phyloP scores from a whole-genome alignment of 2,329 filamentous ascomycete genomes.

The Lecanicillium sp. region DNA sequence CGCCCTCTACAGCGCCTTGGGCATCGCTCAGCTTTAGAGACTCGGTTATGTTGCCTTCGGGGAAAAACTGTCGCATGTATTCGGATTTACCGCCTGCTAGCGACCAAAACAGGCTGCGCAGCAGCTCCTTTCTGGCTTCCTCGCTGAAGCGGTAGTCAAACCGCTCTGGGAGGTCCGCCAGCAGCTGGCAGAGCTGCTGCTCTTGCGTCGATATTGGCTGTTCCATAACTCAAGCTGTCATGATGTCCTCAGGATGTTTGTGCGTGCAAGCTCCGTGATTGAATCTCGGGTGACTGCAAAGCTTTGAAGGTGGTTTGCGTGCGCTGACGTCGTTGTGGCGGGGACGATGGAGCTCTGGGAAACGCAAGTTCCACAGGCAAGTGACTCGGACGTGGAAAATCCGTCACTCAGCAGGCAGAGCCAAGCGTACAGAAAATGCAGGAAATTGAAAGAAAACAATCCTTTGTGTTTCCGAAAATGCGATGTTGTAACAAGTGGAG shows the following conservation, averaged over 20 bases:
- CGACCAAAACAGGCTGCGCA: conserved; percentile 77
- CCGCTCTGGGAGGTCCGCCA: conserved; percentile 67
- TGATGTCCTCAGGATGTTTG: conserved; percentile 1
- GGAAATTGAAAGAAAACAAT: too few relatives aligned
- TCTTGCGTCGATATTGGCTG: conserved; percentile 57
- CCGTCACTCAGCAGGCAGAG: too few relatives aligned
- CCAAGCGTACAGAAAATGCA: too few relatives aligned
- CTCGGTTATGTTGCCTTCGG: conserved; percentile 57
- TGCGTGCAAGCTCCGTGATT: neutral
- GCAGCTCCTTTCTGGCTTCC: conserved; percentile 61
- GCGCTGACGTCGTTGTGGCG: neutral
- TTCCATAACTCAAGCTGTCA: conserved; percentile 35
- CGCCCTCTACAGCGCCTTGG: conserved; percentile 86
- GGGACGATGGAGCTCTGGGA: too few relatives aligned
- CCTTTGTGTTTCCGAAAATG: too few relatives aligned
- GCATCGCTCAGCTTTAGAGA: conserved; percentile 74
- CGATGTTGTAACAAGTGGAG: neutral
- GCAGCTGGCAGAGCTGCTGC: conserved; percentile 73
- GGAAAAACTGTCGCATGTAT: conserved; percentile 75
- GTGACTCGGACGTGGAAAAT: too few relatives aligned
- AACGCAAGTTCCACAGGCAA: too few relatives aligned
- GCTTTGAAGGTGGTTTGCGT: neutral
- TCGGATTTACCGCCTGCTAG: conserved; percentile 68
- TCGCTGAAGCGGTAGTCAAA: conserved; percentile 70
- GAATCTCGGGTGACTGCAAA: neutral